Percentiles rank a stretch among this genome's conserved stretches.
Conservation (phyloP, 169 alveolate genomes). For the Miamiensis avidus region DNA sequence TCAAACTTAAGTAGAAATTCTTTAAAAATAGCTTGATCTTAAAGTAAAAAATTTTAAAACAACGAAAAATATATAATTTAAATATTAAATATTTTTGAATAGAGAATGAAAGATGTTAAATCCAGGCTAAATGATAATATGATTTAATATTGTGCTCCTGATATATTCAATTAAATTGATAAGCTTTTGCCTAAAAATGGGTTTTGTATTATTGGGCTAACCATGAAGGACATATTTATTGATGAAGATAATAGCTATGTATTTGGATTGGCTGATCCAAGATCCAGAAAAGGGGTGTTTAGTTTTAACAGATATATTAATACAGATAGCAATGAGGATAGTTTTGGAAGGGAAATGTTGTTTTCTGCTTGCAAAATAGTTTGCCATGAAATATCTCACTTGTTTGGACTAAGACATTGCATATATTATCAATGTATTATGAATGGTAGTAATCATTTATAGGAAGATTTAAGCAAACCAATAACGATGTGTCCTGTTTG, state of each 20-base stretch:
- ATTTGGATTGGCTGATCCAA: background rate
- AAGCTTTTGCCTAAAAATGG: conserved; percentile 1
- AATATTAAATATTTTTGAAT: no score
- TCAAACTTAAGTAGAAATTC: conserved; percentile 24
- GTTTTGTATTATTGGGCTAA: conserved; percentile 17
- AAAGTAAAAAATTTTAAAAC: background rate
- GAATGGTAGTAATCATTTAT: conserved; percentile 78
- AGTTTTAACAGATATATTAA: conserved; percentile 36
- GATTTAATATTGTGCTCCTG: conserved; percentile 38
- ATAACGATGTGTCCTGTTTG: conserved; percentile 63
- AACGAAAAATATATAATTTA: no score
- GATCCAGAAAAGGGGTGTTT: background rate
- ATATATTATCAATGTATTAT: conserved; percentile 73
- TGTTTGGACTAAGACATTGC: conserved; percentile 84
- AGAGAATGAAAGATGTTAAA: background rate
- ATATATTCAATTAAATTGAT: conserved; percentile 43
- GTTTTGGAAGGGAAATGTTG: conserved; percentile 25
- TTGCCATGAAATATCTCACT: conserved; percentile 80
- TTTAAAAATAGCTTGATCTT: background rate
- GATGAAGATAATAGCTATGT: background rate
- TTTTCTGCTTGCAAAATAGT: conserved; percentile 69
- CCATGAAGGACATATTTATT: background rate
- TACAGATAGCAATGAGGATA: conserved; percentile 55
- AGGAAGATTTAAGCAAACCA: conserved; percentile 77
- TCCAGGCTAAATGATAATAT: background rate